These are phyloP conservation scores for Saccharomycopsis sp. DNA, from an alignment of 805 yeast species.

Conservation along the genomic window DNA sequence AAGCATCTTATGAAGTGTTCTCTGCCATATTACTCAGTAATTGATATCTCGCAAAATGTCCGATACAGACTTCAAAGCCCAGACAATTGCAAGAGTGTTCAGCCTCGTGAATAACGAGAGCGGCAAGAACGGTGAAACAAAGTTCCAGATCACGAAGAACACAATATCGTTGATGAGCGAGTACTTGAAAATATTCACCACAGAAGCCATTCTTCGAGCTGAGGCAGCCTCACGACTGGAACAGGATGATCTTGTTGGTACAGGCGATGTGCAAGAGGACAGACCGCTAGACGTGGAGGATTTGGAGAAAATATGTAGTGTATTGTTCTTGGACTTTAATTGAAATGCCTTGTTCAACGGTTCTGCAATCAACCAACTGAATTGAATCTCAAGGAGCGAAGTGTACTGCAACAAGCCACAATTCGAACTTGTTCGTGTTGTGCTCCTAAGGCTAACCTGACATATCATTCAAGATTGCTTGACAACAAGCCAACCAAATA, in stretches of 20 bases:
- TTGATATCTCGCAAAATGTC: not conserved
- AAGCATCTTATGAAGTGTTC: no score
- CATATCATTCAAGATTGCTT: no score
- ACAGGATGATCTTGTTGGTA: not conserved
- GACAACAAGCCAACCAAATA: no score
- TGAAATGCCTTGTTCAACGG: no score
- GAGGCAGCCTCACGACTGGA: slow-evolving; percentile 39
- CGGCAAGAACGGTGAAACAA: slow-evolving; percentile 18
- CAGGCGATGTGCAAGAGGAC: slow-evolving; percentile 22
- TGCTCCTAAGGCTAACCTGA: no score
- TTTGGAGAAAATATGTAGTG: slow-evolving; percentile 46
- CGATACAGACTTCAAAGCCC: slow-evolving; percentile 18
- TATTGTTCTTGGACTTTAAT: slow-evolving; percentile 49
- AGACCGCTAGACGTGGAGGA: slow-evolving; percentile 40
- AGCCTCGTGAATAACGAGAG: slow-evolving; percentile 4
- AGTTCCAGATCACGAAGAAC: slow-evolving; percentile 40
- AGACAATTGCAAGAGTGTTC: slow-evolving; percentile 19
- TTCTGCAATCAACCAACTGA: no score
- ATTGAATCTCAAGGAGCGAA: no score
- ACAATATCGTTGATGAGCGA: slow-evolving; percentile 44
- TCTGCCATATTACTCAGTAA: no score
- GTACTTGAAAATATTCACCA: slow-evolving; percentile 46
- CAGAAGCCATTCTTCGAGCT: slow-evolving; percentile 50
- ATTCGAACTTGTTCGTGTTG: no score
- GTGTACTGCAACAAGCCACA: no score